Evolutionary conservation across 306 rosid species (phyloP), one percentile per base, ranked within the genome.

Genomic region (Purshia tridentata): DNA sequence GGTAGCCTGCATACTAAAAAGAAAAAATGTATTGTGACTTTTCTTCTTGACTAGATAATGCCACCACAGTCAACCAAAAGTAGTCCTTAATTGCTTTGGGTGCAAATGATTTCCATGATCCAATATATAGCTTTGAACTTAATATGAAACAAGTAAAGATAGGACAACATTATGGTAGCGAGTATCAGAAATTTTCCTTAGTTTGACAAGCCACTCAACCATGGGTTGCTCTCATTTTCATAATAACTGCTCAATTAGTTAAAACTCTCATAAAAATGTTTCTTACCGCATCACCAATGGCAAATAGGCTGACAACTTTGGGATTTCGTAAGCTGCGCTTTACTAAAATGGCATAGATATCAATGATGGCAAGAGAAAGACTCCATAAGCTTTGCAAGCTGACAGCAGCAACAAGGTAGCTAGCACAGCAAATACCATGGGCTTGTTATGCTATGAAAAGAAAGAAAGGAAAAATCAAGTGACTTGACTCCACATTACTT

Each of bases 261-360:
- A 72, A 59, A 79, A 71, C 63, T 47, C 37, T 9, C 60, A 53
- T 59, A 52, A 23, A 44, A 44, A 11, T 19, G 10, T 44, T 54
- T 65, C 88, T 81, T 83, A 88, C 92, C 82, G 88, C 88, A 61
- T 88, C 92, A 40, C 92, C 92, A 7, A 88, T 69, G 53, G 89
- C 83, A 81, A 88, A 85, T 61, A 88, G 49, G 56, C 81, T 66
- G 73, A 83, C 78, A 55, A 85, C 40, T 74, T 40, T 81, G 40
- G 76, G 47, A 67, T 88, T 85, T 9, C 88, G 78, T 80, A 81
- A 81, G 74, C 83, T 77, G 57, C 89, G 89, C 72, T 58, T 80
- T 6, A 88, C 92, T 72, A 83, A 77, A 81, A 88, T 81, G 65
- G 92, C 92, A 75, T 85, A 85, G 57, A 81, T 4, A 75, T 85